phyloP scores from a whole-genome alignment of 2,329 filamentous ascomycete genomes.

The Fusarium sarcochroum region DNA sequence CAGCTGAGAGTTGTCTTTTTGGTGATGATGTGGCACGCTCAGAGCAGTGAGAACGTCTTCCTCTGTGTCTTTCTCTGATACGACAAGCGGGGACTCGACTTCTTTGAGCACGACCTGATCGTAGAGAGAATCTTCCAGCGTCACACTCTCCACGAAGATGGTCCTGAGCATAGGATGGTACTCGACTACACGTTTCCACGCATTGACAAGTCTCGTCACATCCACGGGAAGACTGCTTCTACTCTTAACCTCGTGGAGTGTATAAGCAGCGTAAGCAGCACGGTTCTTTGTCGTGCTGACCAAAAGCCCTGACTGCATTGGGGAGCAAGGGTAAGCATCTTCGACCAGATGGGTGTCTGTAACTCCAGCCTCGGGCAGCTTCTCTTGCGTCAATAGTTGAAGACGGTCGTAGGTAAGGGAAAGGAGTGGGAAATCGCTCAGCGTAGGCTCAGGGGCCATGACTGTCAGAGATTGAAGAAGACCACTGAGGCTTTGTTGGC shows the following conservation, averaged over 20 bases:
- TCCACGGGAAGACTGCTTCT: conserved; percentile 39
- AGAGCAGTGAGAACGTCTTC: conserved; percentile 22
- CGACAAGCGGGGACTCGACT: conserved; percentile 16
- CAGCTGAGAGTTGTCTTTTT: conserved; percentile 8
- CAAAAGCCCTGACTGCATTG: conserved; percentile 56
- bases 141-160: conserved; percentile 63
- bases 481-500: conserved; percentile 15
- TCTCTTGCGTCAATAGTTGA: conserved; percentile 21
- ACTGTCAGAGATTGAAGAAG: conserved; percentile 8
- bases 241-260: conserved; percentile 45
- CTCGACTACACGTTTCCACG: conserved; percentile 59
- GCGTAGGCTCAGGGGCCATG: conserved; percentile 25
- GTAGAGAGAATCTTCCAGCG: conserved; percentile 59
- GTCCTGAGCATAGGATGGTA: conserved; percentile 62
- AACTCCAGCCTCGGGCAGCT: conserved; percentile 30
- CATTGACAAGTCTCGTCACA: conserved; percentile 22
- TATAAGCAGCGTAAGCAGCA: conserved; percentile 53
- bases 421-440: conserved; percentile 39
- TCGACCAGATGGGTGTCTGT: conserved; percentile 26
- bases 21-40: conserved; percentile 7
- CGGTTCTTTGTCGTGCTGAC: conserved; percentile 57
- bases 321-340: conserved; percentile 56
- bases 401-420: conserved; percentile 39
- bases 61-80: conserved; percentile 27
- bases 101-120: conserved; percentile 61